Evolutionary conservation across 1,284 basidiomycete species (phyloP).

Genomic region (Mycena sp.): DNA sequence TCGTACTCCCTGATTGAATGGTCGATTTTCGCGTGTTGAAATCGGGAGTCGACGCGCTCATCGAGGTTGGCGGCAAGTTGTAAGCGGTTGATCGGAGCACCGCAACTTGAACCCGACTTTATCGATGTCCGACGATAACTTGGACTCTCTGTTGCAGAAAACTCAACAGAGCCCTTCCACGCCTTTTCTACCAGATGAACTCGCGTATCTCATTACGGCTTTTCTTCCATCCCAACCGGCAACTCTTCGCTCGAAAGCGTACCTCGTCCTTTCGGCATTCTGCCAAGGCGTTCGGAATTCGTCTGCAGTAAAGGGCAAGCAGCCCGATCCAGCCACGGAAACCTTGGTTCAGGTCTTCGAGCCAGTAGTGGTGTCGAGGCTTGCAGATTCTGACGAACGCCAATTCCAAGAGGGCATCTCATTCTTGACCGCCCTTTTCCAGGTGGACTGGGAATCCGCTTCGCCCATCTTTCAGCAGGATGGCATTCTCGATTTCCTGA

Average conservation of each 20-base stretch:
- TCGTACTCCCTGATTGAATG: constrained; percentile 71
- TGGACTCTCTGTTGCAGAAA: constrained; percentile 52
- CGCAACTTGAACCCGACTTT: neutral
- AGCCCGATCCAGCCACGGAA: constrained; percentile 60
- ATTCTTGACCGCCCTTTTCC: constrained; percentile 79
- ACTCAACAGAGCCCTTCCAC: constrained; percentile 44
- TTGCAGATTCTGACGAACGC: constrained; percentile 66
- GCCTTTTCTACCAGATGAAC: constrained; percentile 62
- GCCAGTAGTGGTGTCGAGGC: constrained; percentile 55
- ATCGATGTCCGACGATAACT: constrained; percentile 29
- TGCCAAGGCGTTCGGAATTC: constrained; percentile 66
- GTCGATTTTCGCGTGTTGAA: constrained; percentile 42
- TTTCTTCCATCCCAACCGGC: constrained; percentile 63
- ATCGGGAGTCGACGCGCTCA: constrained; percentile 28
- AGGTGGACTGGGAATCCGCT: constrained; percentile 77
- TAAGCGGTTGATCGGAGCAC: constrained; percentile 16
- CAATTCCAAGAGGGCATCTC: constrained; percentile 64
- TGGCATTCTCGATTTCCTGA: constrained; percentile 68
- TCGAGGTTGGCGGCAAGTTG: constrained; percentile 16
- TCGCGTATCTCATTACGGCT: constrained; percentile 62
- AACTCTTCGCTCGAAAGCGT: constrained; percentile 69
- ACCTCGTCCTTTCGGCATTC: constrained; percentile 71
- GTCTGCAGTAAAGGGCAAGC: constrained; percentile 46
- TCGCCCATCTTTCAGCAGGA: constrained; percentile 71
- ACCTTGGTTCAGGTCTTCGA: constrained; percentile 60